These are phyloP conservation scores for Mycocentrospora acerina DNA, from an alignment of 2,329 filamentous ascomycete genomes.

Conservation along the genomic window DNA sequence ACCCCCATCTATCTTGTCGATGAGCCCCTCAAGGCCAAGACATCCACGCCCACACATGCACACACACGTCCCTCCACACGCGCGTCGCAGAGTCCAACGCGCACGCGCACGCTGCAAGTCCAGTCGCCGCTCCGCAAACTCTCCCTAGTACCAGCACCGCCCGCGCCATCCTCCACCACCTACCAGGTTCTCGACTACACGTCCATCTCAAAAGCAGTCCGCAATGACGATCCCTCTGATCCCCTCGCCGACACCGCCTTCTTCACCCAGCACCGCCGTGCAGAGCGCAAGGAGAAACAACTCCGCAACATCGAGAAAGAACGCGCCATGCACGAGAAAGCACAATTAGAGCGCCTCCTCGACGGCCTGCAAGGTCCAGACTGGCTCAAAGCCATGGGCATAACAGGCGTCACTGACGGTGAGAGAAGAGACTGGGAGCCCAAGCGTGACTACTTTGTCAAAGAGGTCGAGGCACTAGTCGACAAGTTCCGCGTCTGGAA, in stretches of 20 bases:
- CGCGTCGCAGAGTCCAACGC: constrained; percentile 25
- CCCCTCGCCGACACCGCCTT: constrained; percentile 59
- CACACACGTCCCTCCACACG: constrained; percentile 22
- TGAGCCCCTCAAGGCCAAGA: constrained; percentile 44
- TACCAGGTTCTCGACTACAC: constrained; percentile 48
- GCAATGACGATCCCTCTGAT: constrained; percentile 45
- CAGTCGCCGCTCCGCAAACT: constrained; percentile 16
- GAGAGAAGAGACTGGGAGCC: constrained; percentile 86
- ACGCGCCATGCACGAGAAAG: constrained; percentile 66
- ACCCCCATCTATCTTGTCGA: constrained; percentile 74
- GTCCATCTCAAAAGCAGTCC: constrained; percentile 37
- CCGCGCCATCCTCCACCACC: constrained; percentile 30
- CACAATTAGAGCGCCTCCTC: constrained; percentile 66
- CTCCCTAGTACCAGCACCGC: constrained; percentile 13
- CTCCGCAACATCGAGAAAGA: constrained; percentile 68
- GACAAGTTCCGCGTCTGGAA: constrained; percentile 89
- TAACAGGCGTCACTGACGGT: constrained; percentile 79
- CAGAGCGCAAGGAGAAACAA: constrained; percentile 67
- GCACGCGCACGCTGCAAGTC: constrained; percentile 25
- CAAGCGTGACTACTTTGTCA: constrained; percentile 81
- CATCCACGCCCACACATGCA: constrained; percentile 19
- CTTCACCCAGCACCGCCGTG: constrained; percentile 60
- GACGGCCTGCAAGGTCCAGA: constrained; percentile 87
- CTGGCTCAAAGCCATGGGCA: constrained; percentile 90
- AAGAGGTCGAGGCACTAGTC: constrained; percentile 76